A percentile compares a stretch with the other conserved stretches of the same genome.
Conservation (phyloP, 2,329 filamentous ascomycete species). For the Aspergillus transmontanensis region DNA sequence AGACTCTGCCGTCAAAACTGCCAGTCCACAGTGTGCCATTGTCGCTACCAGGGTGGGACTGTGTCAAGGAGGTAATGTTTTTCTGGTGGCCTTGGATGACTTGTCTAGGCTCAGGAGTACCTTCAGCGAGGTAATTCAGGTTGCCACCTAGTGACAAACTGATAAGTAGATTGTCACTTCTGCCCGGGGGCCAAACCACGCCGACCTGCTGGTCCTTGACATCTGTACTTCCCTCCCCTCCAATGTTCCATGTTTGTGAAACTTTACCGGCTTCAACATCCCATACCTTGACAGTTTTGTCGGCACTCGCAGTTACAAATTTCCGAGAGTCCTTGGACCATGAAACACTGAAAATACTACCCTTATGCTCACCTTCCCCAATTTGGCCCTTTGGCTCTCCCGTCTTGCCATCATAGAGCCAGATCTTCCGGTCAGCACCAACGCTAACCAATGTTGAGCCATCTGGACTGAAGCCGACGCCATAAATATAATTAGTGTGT, state of each 20-base stretch:
- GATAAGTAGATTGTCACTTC: conserved; percentile 84
- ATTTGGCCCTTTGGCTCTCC: conserved; percentile 79
- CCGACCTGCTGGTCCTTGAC: conserved; percentile 89
- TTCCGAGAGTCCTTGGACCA: conserved; percentile 86
- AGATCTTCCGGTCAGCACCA: conserved; percentile 88
- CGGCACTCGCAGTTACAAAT: conserved; percentile 88
- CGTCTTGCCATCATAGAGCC: conserved; percentile 95
- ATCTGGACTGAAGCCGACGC: conserved; percentile 86
- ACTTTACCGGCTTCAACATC: conserved; percentile 78
- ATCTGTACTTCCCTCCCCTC: conserved; percentile 70
- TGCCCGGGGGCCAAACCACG: conserved; percentile 82
- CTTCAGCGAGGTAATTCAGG: conserved; percentile 82
- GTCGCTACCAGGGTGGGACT: conserved; percentile 51
- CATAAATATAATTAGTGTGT: conserved; percentile 88
- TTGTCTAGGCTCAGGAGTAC: conserved; percentile 67
- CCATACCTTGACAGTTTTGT: conserved; percentile 95
- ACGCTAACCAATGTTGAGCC: conserved; percentile 81
- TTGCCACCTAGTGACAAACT: conserved; percentile 86
- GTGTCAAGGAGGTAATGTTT: conserved; percentile 76
- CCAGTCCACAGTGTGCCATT: conserved; percentile 77
- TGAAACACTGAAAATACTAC: conserved; percentile 88
- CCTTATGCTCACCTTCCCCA: conserved; percentile 74
- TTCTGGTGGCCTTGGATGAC: conserved; percentile 88
- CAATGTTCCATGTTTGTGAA: conserved; percentile 82
- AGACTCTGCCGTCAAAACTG: conserved; percentile 86